Base-by-base conservation (phyloP, 768 basidiomycete genomes). In the Lactifluus pinguis region DNA sequence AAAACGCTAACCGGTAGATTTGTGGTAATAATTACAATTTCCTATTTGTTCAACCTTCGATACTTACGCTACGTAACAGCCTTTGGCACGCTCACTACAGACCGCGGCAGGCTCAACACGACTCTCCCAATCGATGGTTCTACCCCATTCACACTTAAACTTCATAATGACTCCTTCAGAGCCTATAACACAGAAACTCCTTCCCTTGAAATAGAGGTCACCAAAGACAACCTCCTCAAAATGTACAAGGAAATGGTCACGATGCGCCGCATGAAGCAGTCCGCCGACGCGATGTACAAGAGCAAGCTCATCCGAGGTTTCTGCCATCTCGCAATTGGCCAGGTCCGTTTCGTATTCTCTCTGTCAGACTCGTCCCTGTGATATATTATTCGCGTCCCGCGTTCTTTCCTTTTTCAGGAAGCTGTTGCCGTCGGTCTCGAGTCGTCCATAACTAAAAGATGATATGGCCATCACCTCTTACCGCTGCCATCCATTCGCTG, bases 311-410 rank as follows among this genome's bases (percentile, higher is more conserved):
- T 98, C 67, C 86, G 95, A 65, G 95, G 95, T 21, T 98, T 99
- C 82, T 99, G 97, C 75, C 95, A 98, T 81, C 79, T 99, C 66
- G 93, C 95, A 64, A 97, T 95, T 69, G 95, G 97, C 44, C 95
- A 98, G 85, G 92, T 87, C 57, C 32, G 75, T 64, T 34, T 44
- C 29, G 17, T 5, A 48, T 47, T 14, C 59, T 14, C 55, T 41
- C 51, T 36, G n/a, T 53, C 10, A 14, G 39, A 21, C 17, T 38
- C 45, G n/a, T 53, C 21, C 19, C 25, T 4, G 45, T 62, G 61
- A 62, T 34, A 39, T 42, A 44, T 54, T 21, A 34, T 34, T 59
- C 36, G 47, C 32, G 39, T 61, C 41, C 19, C 17, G 2, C 21
- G 21, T 62, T 47, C 49, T 55, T 45, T 39, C 7, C 65, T 49